phyloP scores from a whole-genome alignment of 805 yeast genomes.

The Ogataea glucozyma region DNA sequence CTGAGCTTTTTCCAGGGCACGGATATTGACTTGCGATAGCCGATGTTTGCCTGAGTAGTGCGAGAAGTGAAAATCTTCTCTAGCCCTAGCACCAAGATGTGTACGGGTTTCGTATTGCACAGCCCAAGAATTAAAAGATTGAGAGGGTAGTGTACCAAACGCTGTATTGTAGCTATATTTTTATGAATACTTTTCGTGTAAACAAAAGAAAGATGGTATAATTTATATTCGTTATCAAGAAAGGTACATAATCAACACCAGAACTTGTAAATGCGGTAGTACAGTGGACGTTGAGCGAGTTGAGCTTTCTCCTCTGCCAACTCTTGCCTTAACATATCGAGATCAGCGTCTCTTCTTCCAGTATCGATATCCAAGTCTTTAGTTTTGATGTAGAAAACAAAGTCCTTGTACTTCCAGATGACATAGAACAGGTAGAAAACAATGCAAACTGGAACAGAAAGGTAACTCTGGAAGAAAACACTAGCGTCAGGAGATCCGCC shows the following conservation, averaged over 20 bases:
- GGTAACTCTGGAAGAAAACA: conserved; percentile 61
- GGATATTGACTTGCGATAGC: conserved; percentile 1
- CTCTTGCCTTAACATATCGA: conserved; percentile 54
- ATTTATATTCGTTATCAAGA: neutral
- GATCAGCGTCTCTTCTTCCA: conserved; percentile 61
- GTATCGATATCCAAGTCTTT: conserved; percentile 56
- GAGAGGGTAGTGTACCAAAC: too few species aligned
- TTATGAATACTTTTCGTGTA: too few species aligned
- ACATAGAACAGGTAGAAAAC: conserved; percentile 41
- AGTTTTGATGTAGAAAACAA: conserved; percentile 46
- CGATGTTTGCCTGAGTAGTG: too few species aligned
- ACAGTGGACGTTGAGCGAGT: conserved; percentile 45
- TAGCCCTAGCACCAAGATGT: too few species aligned
- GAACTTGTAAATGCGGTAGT: conserved; percentile 50
- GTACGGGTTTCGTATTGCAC: too few species aligned
- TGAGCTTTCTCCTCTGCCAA: conserved; percentile 54
- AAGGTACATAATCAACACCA: conserved; percentile 45
- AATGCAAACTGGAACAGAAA: conserved; percentile 62
- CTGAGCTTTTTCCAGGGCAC: neutral
- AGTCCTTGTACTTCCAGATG: conserved; percentile 42
- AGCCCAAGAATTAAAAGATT: too few species aligned
- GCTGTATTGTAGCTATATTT: too few species aligned
- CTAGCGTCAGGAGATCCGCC: conserved; percentile 50
- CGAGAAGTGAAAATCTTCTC: too few species aligned
- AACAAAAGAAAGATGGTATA: too few species aligned